Evolutionary conservation across 805 yeast species (phyloP).

Genomic region (Cephaloascus albidus): DNA sequence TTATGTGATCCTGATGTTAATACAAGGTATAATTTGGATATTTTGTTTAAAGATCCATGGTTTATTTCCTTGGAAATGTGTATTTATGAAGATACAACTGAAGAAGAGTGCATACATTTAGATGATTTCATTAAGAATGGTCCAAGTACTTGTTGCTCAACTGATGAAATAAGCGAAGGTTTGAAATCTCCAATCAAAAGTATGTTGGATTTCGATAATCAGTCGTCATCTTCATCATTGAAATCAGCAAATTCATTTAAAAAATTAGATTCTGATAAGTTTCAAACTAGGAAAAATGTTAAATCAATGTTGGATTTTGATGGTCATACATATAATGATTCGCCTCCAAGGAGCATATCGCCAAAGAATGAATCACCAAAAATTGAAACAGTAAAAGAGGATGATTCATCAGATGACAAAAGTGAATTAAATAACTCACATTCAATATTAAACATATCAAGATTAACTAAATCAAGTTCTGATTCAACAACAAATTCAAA

Average conservation of each 20-base stretch:
- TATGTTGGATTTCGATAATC: constrained; percentile 26
- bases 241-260: constrained; percentile 1
- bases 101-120: constrained; percentile 11
- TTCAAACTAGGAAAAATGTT: constrained; percentile 4
- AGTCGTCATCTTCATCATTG: constrained; percentile 16
- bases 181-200: constrained; percentile 22
- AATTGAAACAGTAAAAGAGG: neutral
- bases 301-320: constrained; percentile 23
- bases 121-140: constrained; percentile 14
- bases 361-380: neutral
- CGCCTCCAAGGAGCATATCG: neutral
- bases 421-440: neutral
- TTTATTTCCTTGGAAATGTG: constrained; percentile 53
- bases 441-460: neutral
- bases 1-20: constrained; percentile 53
- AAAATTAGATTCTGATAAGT: constrained; percentile 1
- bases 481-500: neutral
- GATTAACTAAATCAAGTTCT: neutral
- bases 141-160: no score
- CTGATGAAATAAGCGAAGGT: constrained; percentile 6
- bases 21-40: constrained; percentile 44
- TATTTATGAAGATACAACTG: constrained; percentile 37
- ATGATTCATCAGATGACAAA: neutral
- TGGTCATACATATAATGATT: no score
- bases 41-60: constrained; percentile 56